Evolutionary conservation across 2,329 filamentous ascomycete genomes (phyloP), one percentile per base, ranked within the genome.

Genomic region (Chaetoscypha palmicola): DNA sequence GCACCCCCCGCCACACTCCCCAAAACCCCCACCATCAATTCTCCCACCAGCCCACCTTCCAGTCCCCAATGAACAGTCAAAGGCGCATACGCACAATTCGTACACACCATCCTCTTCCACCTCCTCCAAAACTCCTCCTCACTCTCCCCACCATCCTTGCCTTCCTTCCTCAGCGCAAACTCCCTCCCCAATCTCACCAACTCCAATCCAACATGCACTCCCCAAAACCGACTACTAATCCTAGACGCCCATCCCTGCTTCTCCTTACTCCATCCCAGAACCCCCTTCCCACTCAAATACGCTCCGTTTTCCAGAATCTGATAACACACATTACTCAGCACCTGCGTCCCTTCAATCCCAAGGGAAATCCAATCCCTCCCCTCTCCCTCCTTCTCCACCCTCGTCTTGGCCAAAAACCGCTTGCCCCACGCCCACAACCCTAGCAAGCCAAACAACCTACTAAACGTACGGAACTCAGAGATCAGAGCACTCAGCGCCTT

Each of bases 271-370:
- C 77, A 72, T 12, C 66, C 71, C 39, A 95, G 61, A 3, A 94
- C 76, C 16, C 83, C 81, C 63, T 89, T 89, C 48, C 72, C 70
- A 2, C 80, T 73, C 28, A 97, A 73, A 68, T 84, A 94, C 12
- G 84, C 84, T 30, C 76, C 73, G 66, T 95, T 96, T 70, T 98
- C 92, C 31, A 91, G 72, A 1, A 77, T 67, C 66, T 96, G 89
- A 68, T 85, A 94, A 8, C 69, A 61, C 8, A 83, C 65, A 62
- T 85, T 84, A 9, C 78, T 72, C 9, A 72, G 51, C 16, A 95
- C 76, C 63, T 92, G 85, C 5, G 75, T 68, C 64, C 79, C 82
- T 17, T 77, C 76, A 35, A 95, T 67, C 14, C 60, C 50, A 52
- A 65, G 70, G 50, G 71, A 66, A 35, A 67, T 53, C 2, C 57